Conservation (phyloP, 2,329 filamentous ascomycete genomes). For the Sarocladium brachiariae region DNA sequence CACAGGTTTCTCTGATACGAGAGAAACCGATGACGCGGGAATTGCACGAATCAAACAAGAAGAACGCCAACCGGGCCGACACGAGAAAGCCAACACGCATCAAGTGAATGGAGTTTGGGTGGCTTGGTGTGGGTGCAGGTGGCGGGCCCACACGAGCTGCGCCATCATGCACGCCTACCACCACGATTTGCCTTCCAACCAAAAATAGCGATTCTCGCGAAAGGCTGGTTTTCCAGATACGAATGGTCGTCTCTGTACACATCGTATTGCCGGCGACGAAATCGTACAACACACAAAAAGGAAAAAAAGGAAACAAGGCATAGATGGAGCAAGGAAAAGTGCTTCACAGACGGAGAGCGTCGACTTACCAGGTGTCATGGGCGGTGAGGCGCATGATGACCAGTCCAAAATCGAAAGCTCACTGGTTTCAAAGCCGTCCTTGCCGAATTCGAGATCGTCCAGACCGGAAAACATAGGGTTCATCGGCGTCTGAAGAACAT, state of each 20-base stretch:
- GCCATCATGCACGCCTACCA: not conserved
- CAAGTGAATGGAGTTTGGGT: too few relatives aligned
- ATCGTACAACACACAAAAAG: not conserved
- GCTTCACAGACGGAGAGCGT: conserved; percentile 8
- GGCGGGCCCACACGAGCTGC: conserved; percentile 4
- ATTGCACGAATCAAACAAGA: too few relatives aligned
- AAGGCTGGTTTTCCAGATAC: too few relatives aligned
- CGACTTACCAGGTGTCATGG: conserved; percentile 82
- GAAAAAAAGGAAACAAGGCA: not conserved
- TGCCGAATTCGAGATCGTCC: conserved; percentile 56
- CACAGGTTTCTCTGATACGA: too few relatives aligned
- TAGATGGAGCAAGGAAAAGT: not conserved
- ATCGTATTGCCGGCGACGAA: not conserved
- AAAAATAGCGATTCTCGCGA: conserved; percentile 7
- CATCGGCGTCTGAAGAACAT: conserved; percentile 74
- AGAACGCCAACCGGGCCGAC: too few relatives aligned
- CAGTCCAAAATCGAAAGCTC: conserved; percentile 75
- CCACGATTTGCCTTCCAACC: not conserved
- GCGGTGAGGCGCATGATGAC: conserved; percentile 71
- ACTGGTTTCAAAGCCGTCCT: conserved; percentile 64
- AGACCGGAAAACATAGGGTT: conserved; percentile 71
- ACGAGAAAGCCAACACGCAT: too few relatives aligned
- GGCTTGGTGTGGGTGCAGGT: not conserved
- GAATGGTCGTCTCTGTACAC: not conserved
- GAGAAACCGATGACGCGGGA: too few relatives aligned